Base-by-base conservation (phyloP, 805 yeast genomes). In the Tetrapisispora taiwanensis region DNA sequence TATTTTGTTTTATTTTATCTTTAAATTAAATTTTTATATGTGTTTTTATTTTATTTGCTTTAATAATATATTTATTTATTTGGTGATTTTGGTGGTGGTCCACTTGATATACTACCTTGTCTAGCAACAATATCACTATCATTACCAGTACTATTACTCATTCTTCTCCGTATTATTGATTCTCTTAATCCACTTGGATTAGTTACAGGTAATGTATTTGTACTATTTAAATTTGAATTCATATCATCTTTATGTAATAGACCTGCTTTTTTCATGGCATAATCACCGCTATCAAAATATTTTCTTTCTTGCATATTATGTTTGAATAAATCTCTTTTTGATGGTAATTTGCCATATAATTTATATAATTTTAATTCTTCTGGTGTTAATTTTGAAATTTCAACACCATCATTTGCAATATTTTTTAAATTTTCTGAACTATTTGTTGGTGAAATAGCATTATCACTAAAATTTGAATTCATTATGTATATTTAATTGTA, bases 251-350 rank as follows among this genome's bases (percentile, higher is more conserved):
- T 43, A 26, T 54, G 63, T 12, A 52, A 47, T 12, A 70, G 69
- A 7, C 86, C 86, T 2, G 79, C 84, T 60, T 72, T 80, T 53
- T 79, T 84, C 74, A 88, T 75, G 10, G 95, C 95, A 63, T 88
- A 88, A 65, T 88, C 97, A 9, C 96, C 96, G 49, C 94, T 83
- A 59, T 88, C 97, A 57, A 88, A 89, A 63, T 84, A 88, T 68
- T 87, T 89, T 55, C 95, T 77, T 51, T 88, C 96, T 63, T 84
- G 84, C 54, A 85, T 68, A 59, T 83, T 85, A 48, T 81, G 76
- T 42, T 82, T 73, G 42, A 88, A 70, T 18, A 88, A 69, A 50
- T 87, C 95, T 45, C 81, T 80, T 46, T 78, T 81, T 24, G 88
- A 75, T 20, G 96, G 97, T 41, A 88, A 68, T 59, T 80, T 84